Evolutionary conservation across 2,329 filamentous ascomycete genomes (phyloP).

Genomic region (Aspergillus unguis): DNA sequence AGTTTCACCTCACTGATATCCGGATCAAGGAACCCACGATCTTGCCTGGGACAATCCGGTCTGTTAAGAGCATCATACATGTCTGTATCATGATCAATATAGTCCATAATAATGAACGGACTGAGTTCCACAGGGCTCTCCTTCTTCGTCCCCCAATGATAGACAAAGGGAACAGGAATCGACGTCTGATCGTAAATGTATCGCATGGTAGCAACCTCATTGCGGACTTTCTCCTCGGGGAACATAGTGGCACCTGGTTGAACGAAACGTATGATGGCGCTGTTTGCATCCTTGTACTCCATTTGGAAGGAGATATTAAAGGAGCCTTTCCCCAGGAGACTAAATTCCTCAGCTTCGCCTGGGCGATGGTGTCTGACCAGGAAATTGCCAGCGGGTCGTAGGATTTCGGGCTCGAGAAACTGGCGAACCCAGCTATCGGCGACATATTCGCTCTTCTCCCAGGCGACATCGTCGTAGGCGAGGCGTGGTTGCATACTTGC

Average conservation of each 20-base stretch:
- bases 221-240: constrained; percentile 26
- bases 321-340: constrained; percentile 8
- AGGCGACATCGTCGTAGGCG: constrained; percentile 9
- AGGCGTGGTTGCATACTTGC: constrained; percentile 3
- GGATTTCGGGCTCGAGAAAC: no score
- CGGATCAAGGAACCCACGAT: constrained; percentile 26
- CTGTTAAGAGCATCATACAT: constrained; percentile 17
- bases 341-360: no score
- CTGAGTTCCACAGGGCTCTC: constrained; percentile 21
- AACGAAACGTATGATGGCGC: constrained; percentile 21
- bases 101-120: constrained; percentile 39
- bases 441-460: constrained; percentile 10
- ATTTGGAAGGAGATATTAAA: constrained; percentile 24
- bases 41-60: constrained; percentile 11
- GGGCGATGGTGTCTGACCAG: constrained; percentile 11
- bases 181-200: constrained; percentile 17
- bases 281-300: constrained; percentile 16
- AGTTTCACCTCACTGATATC: constrained; percentile 35
- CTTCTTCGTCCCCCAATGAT: constrained; percentile 12
- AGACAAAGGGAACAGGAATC: constrained; percentile 18
- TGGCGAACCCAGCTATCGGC: constrained; percentile 3
- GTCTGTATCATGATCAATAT: constrained; percentile 16
- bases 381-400: constrained; percentile 12
- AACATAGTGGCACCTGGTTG: constrained; percentile 23
- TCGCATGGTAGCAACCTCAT: constrained; percentile 20